Base-by-base conservation (phyloP, 164 flowering plant genomes). In the Magnolia officinalis region DNA sequence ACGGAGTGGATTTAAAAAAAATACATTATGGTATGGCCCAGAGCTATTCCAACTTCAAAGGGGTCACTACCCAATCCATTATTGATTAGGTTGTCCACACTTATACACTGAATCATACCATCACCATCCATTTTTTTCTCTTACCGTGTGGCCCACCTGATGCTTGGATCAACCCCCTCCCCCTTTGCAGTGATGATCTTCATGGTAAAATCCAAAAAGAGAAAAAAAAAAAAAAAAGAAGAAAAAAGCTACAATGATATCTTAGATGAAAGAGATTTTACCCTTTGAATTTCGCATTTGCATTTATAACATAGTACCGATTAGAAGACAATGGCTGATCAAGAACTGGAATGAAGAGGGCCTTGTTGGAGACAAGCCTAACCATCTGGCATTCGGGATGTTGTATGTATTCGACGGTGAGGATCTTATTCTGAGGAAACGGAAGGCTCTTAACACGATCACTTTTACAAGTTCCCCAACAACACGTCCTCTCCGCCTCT, bases 281-380 rank as follows among this genome's bases (percentile, higher is more conserved):
- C 96, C 92, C 93, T 81, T 77, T 85, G 65, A 80, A 76, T 70
- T 74, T 84, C 13, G 91, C 90, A 21, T 76, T 66, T 1, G 88
- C 77, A 11, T 76, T 61, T 6, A 89, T 82, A 0, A 84, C 86
- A 67, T 88, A 90, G 76, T 89, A 91, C 7, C 67, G 85, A 72
- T 89, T 91, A 23, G 88, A 83, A 68, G 91, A 88, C 79, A 88
- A 65, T 0, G 93, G 92, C 72, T 78, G 86, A 78, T 84, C 77
- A 20, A 88, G 83, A 72, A 88, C 91, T 0, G 92, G 92, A 49
- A 90, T 79, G 55, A 89, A 76, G 64, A 80, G 52, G 10, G 80
- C 84, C 24, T 77, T 78, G 67, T 85, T 65, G 10, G 0, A 9
- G 72, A 37, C 1, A 14, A 49, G 61, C 7, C 1, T 11, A 2